Evolutionary conservation across 1,284 basidiomycete species (phyloP), one percentile per base, ranked within the genome.

Genomic region (Singerocomus inundabilis): DNA sequence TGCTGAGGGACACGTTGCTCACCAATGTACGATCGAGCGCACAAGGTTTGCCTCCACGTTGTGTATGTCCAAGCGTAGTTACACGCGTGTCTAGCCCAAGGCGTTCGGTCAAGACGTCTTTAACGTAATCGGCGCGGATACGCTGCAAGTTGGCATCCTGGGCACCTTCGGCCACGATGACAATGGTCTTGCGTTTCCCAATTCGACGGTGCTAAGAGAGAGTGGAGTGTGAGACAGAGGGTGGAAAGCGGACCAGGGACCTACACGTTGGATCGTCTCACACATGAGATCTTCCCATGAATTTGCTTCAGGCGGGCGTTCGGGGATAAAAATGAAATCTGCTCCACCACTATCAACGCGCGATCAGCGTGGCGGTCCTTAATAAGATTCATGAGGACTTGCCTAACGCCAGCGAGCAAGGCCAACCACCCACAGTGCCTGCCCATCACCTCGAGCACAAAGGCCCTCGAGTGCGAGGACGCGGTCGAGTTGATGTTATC

Each of bases 381-480:
- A 33, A 29, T 10, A n/a, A n/a, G 42, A 8, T n/a, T 32, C 21
- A 48, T 28, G 34, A 28, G 29, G 2, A 63, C 79, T 53, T 61
- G 88, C 80, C 90, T 91, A 40, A 98, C 87, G 56, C 91, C 94
- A 7, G 95, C 95, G 69, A 95, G 81, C 34, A 98, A 75, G 1
- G 96, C 94, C 25, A 99, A 79, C 97, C 95, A 99, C 31, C 97
- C 97, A 67, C 97, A 99, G 67, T 98, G 92, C 43, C 96, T 77
- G 25, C 97, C 97, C 97, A 99, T 99, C 54, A 99, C 96, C 68
- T 99, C 97, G 30, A 99, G 81, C 42, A 99, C 96, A 70, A 99
- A 99, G 0, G 97, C 97, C 57, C 97, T 84, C 13, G 93, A 97
- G 70, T 99, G 96, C 46, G 93, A 96, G 50, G 84, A 84, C 11